Evolutionary conservation across 2,329 filamentous ascomycete genomes (phyloP).

Genomic region (Cytospora piceae): DNA sequence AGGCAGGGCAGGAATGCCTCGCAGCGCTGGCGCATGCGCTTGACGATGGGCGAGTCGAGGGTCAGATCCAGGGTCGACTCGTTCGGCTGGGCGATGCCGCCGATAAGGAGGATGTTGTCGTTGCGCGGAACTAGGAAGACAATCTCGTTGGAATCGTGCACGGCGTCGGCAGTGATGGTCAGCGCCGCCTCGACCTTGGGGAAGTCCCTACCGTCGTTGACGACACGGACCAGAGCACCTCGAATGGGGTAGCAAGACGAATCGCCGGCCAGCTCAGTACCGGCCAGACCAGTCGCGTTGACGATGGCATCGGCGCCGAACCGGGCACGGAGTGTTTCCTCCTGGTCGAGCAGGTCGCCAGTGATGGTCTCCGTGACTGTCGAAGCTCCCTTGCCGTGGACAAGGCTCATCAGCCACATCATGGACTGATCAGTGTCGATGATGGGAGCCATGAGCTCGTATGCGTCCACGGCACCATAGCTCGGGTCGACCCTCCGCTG

Average conservation of each 20-base stretch:
- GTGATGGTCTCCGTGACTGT: constrained; percentile 44
- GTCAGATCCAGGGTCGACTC: constrained; percentile 44
- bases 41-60: constrained; percentile 44
- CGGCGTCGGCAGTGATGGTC: constrained; percentile 46
- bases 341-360: constrained; percentile 42
- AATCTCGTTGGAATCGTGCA: constrained; percentile 43
- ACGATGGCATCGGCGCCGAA: constrained; percentile 48
- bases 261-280: constrained; percentile 43
- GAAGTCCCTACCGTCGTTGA: constrained; percentile 49
- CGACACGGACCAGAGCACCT: constrained; percentile 48
- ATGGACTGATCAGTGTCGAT: constrained; percentile 52
- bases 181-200: constrained; percentile 46
- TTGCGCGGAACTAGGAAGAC: constrained; percentile 50
- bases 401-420: constrained; percentile 46
- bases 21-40: constrained; percentile 48
- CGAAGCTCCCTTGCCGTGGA: constrained; percentile 45
- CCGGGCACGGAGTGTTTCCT: constrained; percentile 39
- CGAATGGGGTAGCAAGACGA: constrained; percentile 47
- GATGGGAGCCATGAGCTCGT: constrained; percentile 48
- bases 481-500: constrained; percentile 40
- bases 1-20: constrained; percentile 47
- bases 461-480: constrained; percentile 47
- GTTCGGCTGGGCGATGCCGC: constrained; percentile 44
- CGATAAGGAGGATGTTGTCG: constrained; percentile 48
- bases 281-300: constrained; percentile 47